A percentile compares a stretch with the other conserved stretches of the same genome.
Evolutionary conservation across 2,329 filamentous ascomycete genomes (phyloP).

Genomic region (Emergomyces orientalis): DNA sequence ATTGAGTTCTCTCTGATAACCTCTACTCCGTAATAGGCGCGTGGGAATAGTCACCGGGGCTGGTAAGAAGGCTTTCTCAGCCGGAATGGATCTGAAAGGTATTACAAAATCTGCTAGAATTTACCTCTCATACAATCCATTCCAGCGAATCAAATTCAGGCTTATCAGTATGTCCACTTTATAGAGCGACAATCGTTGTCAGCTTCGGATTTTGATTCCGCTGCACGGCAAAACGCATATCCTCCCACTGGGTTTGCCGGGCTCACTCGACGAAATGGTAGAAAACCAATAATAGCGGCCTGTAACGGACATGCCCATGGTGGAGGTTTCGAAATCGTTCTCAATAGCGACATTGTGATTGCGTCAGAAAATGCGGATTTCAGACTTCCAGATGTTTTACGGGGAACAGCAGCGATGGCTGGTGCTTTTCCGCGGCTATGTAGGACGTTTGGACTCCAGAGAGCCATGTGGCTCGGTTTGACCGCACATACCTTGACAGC

Average conservation of each 20-base stretch:
- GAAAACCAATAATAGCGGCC: slow-evolving; percentile 67
- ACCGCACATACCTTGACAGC: slow-evolving; percentile 53
- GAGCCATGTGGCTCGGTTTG: slow-evolving; percentile 63
- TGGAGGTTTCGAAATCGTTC: slow-evolving; percentile 73
- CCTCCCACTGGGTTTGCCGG: slow-evolving; percentile 46
- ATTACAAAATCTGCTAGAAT: slow-evolving; percentile 38
- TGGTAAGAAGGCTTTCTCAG: slow-evolving; percentile 37
- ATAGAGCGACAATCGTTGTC: slow-evolving; percentile 25
- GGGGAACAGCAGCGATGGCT: slow-evolving; percentile 62
- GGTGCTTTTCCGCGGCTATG: slow-evolving; percentile 61
- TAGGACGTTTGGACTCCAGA: slow-evolving; percentile 54
- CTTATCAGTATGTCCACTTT: not conserved
- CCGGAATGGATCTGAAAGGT: slow-evolving; percentile 39
- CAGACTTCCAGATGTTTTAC: slow-evolving; percentile 59
- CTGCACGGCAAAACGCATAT: slow-evolving; percentile 25
- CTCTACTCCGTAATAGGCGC: slow-evolving; percentile 39
- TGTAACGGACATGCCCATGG: slow-evolving; percentile 68
- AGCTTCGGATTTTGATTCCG: slow-evolving; percentile 17
- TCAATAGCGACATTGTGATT: slow-evolving; percentile 74
- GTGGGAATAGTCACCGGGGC: slow-evolving; percentile 36
- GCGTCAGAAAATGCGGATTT: slow-evolving; percentile 52
- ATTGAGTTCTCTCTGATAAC: not conserved
- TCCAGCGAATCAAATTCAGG: not conserved
- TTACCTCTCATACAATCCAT: not conserved
- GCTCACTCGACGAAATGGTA: slow-evolving; percentile 47